Percentiles rank a stretch among this genome's conserved stretches.
Conservation (phyloP, 768 basidiomycete species). For the Gyrodon lividus region DNA sequence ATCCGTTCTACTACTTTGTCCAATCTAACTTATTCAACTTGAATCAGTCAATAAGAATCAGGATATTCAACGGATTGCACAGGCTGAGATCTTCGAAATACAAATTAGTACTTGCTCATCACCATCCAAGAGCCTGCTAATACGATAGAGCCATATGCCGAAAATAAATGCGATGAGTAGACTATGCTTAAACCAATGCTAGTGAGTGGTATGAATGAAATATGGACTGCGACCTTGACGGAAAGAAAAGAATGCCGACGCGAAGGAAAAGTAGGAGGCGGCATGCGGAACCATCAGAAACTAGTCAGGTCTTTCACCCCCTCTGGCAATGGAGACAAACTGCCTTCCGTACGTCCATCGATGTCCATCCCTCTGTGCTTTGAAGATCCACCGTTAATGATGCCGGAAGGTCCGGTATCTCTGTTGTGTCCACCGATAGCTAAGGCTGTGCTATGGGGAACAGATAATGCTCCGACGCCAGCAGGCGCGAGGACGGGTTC, state of each 20-base stretch:
- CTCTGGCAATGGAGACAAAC: conserved; percentile 17
- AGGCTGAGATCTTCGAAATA: neutral
- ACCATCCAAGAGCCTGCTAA: neutral
- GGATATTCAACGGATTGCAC: neutral
- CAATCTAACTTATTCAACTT: too few species aligned
- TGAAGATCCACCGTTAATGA: conserved; percentile 6
- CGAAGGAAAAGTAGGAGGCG: neutral
- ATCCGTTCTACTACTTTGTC: too few species aligned
- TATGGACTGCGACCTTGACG: conserved; percentile 12
- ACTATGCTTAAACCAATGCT: conserved; percentile 30
- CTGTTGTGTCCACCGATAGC: conserved; percentile 12
- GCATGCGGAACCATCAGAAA: conserved; percentile 12
- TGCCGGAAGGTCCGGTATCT: conserved; percentile 6
- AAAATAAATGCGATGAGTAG: conserved; percentile 30
- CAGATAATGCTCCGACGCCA: conserved; percentile 15
- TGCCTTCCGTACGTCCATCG: conserved; percentile 18
- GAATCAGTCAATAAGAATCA: neutral
- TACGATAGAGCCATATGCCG: conserved; percentile 17
- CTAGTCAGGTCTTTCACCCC: conserved; percentile 9
- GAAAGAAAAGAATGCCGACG: conserved; percentile 10
- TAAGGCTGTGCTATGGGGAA: conserved; percentile 13
- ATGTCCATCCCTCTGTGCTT: conserved; percentile 20
- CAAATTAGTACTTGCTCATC: neutral
- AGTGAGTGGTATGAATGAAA: conserved; percentile 29
- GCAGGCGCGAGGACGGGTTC: conserved; percentile 53